A percentile compares a stretch with the other conserved stretches of the same genome.
Conservation (phyloP, 768 basidiomycete genomes). For the Leccinum arenicola region DNA sequence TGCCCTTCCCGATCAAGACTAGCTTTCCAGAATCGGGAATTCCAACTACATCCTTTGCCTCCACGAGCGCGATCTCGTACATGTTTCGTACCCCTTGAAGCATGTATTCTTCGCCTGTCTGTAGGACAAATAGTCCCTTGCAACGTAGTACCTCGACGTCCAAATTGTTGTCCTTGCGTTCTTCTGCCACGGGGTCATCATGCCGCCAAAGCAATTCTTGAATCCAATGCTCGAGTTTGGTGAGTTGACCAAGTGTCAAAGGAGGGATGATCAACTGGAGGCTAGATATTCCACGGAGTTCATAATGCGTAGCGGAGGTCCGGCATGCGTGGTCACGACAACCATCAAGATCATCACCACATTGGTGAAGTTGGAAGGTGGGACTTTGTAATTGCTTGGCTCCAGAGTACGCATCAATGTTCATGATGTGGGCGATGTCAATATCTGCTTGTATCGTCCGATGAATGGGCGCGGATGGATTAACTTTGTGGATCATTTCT, state of each 20-base stretch:
- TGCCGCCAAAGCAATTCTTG: slow-evolving; percentile 82
- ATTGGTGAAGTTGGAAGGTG: slow-evolving; percentile 30
- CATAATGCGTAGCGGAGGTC: slow-evolving; percentile 52
- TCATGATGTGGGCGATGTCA: slow-evolving; percentile 74
- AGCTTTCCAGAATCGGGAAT: slow-evolving; percentile 71
- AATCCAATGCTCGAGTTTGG: slow-evolving; percentile 75
- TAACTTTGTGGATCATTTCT: slow-evolving; percentile 64
- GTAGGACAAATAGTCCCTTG: slow-evolving; percentile 73
- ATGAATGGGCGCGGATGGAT: slow-evolving; percentile 76
- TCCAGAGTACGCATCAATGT: slow-evolving; percentile 76
- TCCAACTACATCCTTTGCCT: slow-evolving; percentile 39
- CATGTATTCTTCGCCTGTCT: slow-evolving; percentile 59
- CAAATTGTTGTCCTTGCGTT: slow-evolving; percentile 7
- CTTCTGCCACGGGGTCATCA: slow-evolving; percentile 40
- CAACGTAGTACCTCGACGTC: slow-evolving; percentile 72
- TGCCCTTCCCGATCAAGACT: slow-evolving; percentile 83
- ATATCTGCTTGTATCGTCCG: slow-evolving; percentile 69
- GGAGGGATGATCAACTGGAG: slow-evolving; percentile 68
- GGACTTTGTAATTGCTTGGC: slow-evolving; percentile 29
- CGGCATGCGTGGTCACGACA: slow-evolving; percentile 32
- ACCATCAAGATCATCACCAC: slow-evolving; percentile 30
- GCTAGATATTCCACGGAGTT: slow-evolving; percentile 79
- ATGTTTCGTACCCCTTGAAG: slow-evolving; percentile 90
- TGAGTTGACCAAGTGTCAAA: slow-evolving; percentile 46
- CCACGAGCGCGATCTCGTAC: slow-evolving; percentile 70